Percentiles rank a stretch among this genome's conserved stretches.
Conservation (phyloP, 2,329 filamentous ascomycete genomes). For the Epichloe hybrida region DNA sequence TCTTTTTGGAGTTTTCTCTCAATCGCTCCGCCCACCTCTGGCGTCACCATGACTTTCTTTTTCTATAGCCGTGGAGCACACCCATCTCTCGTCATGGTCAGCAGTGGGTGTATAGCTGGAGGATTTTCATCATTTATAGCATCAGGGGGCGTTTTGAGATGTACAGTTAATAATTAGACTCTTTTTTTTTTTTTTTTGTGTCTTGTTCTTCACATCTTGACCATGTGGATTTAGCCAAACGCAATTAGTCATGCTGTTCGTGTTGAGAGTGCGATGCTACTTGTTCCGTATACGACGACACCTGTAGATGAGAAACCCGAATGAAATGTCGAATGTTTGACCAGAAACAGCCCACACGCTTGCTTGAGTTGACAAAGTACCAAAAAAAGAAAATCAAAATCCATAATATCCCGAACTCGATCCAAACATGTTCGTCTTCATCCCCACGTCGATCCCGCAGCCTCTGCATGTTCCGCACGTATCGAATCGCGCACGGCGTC, state of each 20-base stretch:
- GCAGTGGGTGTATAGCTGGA: constrained; percentile 2
- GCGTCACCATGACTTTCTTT: background rate
- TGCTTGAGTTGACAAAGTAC: background rate
- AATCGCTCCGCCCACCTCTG: background rate
- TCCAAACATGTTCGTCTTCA: background rate
- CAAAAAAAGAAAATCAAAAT: no score
- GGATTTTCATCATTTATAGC: constrained; percentile 5
- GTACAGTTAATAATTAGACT: background rate
- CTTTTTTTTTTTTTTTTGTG: no score
- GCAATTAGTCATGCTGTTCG: no score
- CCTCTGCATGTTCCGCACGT: background rate
- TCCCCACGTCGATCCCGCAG: background rate
- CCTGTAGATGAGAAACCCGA: no score
- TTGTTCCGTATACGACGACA: no score
- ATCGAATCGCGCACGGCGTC: background rate
- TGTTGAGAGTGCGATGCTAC: no score
- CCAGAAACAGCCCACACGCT: background rate
- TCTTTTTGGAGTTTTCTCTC: no score
- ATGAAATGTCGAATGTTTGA: no score
- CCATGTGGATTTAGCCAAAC: no score
- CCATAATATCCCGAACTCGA: background rate
- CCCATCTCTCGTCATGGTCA: background rate
- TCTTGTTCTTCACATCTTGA: no score
- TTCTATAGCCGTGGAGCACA: no score
- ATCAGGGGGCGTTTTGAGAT: constrained; percentile 8